These are phyloP conservation scores for Escallonia rubra DNA, from an alignment of 129 eudicot species.

Conservation along the genomic window DNA sequence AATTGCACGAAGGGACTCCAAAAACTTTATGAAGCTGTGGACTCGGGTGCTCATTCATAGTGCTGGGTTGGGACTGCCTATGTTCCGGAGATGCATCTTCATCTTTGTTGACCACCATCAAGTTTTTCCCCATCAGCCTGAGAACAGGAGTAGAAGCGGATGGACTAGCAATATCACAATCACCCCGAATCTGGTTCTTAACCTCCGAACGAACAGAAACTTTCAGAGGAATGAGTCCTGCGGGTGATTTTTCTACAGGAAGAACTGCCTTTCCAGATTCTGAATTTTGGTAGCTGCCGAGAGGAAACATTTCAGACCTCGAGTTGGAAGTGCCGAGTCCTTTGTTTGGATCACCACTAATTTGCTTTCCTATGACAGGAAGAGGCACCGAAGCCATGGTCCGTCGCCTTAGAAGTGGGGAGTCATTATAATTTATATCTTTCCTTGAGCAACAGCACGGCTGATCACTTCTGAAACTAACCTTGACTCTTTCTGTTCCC, in stretches of 20 bases:
- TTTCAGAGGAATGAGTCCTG: background rate
- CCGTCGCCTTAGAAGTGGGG: slow-evolving; percentile 32
- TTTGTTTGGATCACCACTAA: slow-evolving; percentile 4
- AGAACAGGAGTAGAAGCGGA: slow-evolving; percentile 58
- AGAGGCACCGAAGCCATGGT: slow-evolving; percentile 12
- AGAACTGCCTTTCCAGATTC: slow-evolving; percentile 21
- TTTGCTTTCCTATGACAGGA: slow-evolving; percentile 14
- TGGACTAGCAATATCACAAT: slow-evolving; percentile 44
- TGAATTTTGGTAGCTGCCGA: slow-evolving; percentile 17
- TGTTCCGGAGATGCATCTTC: slow-evolving; percentile 25
- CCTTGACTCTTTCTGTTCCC: slow-evolving; percentile 8
- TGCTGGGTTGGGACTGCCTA: slow-evolving; percentile 24
- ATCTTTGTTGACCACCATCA: slow-evolving; percentile 62
- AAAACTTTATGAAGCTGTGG: background rate
- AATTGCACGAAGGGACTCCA: background rate
- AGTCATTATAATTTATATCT: slow-evolving; percentile 48
- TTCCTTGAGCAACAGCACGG: slow-evolving; percentile 69
- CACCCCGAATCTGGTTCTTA: slow-evolving; percentile 17
- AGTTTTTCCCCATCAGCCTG: slow-evolving; percentile 84
- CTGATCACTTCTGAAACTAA: slow-evolving; percentile 38
- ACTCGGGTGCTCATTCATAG: slow-evolving; percentile 11
- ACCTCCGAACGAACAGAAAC: slow-evolving; percentile 14
- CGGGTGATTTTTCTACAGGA: slow-evolving; percentile 8
- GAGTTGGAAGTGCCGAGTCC: slow-evolving; percentile 13
- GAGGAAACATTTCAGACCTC: slow-evolving; percentile 18